A percentile compares a stretch with the other conserved stretches of the same genome.
Conservation (phyloP, 208 protist species). For the Acanthamoeba lenticulata region DNA sequence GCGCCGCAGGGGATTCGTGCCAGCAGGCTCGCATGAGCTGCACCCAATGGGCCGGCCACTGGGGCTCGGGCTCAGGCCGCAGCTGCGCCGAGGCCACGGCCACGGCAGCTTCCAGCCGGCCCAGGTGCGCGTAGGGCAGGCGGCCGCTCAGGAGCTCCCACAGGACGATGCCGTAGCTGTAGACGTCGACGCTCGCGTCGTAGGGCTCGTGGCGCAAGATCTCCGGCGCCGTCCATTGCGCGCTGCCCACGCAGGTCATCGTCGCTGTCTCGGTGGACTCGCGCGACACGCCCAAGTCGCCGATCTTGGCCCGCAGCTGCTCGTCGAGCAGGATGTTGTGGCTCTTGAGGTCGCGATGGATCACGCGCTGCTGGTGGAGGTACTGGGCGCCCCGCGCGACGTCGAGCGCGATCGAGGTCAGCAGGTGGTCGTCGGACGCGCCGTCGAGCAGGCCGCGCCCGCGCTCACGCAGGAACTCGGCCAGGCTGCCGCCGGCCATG, state of each 20-base stretch:
- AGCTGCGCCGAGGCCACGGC: neutral
- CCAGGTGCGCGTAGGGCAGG: constrained; percentile 7
- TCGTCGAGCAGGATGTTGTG: constrained; percentile 3
- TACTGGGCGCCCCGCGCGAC: neutral
- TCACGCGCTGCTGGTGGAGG: neutral
- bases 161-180: constrained; percentile 4
- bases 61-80: neutral
- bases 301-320: neutral
- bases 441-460: neutral
- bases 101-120: constrained; percentile 7
- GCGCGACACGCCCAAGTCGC: neutral
- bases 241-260: neutral
- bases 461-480: neutral
- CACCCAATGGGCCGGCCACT: neutral
- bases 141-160: neutral
- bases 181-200: neutral
- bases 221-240: neutral
- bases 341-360: neutral
- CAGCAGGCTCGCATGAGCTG: neutral
- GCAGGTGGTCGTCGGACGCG: neutral
- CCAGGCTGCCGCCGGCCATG: neutral
- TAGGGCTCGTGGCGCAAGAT: neutral
- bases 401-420: neutral
- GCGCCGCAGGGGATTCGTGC: neutral
- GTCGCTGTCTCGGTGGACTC: neutral